phyloP scores from a whole-genome alignment of 306 rosid species.

The Gastrolobium bilobum region DNA sequence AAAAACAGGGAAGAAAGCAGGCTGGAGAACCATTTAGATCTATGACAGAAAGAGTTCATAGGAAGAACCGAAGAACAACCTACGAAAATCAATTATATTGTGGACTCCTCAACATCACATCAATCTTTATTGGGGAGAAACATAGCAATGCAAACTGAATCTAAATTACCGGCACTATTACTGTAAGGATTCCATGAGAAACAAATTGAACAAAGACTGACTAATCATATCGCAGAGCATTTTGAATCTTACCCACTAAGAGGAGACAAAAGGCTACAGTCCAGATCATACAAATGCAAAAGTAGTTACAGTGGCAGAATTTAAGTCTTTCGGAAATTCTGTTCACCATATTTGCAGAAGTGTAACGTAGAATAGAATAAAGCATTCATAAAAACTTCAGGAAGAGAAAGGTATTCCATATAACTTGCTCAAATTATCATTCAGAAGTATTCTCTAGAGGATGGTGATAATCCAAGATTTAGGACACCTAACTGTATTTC shows the following conservation, averaged over 20 bases:
- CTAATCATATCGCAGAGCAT: constrained; percentile 1
- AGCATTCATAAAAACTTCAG: background rate
- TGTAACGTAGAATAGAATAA: constrained; percentile 5
- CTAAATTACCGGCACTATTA: constrained; percentile 14
- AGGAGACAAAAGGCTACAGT: constrained; percentile 15
- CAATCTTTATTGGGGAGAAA: background rate
- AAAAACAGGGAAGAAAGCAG: constrained; percentile 14
- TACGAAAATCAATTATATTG: background rate
- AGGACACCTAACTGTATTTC: background rate
- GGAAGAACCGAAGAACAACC: background rate
- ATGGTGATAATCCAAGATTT: background rate
- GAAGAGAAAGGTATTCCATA: background rate
- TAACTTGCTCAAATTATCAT: constrained; percentile 15
- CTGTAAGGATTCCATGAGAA: constrained; percentile 13
- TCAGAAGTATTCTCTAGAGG: background rate
- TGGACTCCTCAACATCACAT: constrained; percentile 18
- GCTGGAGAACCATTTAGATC: background rate
- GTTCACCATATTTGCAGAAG: background rate
- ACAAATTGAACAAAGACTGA: constrained; percentile 12
- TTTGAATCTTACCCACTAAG: background rate
- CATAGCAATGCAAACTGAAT: constrained; percentile 4
- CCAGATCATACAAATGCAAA: constrained; percentile 21
- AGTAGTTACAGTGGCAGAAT: background rate
- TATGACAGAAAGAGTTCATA: constrained; percentile 10
- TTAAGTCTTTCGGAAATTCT: background rate